Evolutionary conservation across 1,284 basidiomycete species (phyloP).

Genomic region (Golubevia sp.): DNA sequence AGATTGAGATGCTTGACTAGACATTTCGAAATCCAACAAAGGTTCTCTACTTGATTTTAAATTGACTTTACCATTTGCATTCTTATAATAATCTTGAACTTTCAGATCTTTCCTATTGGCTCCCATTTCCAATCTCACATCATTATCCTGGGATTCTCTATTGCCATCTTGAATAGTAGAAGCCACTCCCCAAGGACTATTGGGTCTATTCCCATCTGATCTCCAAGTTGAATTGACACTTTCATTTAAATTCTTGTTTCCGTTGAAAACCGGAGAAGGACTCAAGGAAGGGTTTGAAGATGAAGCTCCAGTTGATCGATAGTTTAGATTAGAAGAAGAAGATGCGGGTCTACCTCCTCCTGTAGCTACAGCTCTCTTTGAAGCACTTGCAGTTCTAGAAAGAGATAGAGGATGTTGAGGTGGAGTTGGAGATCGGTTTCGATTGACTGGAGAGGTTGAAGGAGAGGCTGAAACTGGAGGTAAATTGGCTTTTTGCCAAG

Average conservation of each 20-base stretch:
- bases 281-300: background rate
- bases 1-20: background rate
- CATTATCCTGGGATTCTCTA: background rate
- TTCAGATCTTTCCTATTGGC: background rate
- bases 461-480: conserved; percentile 4
- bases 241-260: background rate
- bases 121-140: background rate
- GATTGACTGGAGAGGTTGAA: background rate
- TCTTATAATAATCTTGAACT: background rate
- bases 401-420: no score
- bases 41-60: background rate
- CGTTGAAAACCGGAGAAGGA: background rate
- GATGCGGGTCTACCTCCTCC: background rate
- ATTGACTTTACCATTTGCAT: background rate
- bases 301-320: no score
- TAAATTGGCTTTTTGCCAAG: background rate
- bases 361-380: conserved; percentile 3
- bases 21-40: background rate
- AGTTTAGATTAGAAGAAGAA: no score
- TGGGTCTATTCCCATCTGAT: background rate
- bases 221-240: background rate
- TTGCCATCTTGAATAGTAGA: background rate
- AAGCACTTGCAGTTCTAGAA: no score
- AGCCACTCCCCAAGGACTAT: background rate
- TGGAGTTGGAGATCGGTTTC: no score